phyloP scores from a whole-genome alignment of 176 grass and related monocot genomes.

The Juncus inflexus region DNA sequence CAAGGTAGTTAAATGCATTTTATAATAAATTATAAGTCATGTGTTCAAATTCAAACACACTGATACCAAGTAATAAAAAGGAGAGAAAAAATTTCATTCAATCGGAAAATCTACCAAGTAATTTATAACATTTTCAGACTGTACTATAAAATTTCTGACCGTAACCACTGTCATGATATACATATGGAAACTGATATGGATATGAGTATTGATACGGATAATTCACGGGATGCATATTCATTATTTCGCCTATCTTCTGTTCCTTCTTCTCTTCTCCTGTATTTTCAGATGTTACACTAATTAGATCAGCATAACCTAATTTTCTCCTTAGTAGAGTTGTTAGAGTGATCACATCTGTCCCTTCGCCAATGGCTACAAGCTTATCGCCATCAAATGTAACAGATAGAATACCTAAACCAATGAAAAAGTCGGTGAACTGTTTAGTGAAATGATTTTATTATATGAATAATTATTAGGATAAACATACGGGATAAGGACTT shows the following conservation, averaged over 20 bases:
- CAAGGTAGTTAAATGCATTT: no score
- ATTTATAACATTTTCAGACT: neutral
- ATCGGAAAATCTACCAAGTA: no score
- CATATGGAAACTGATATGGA: neutral
- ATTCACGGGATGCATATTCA: neutral
- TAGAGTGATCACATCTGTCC: conserved; percentile 44
- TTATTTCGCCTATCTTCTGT: neutral
- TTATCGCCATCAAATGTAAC: conserved; percentile 45
- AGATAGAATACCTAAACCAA: conserved; percentile 51
- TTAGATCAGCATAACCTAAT: conserved; percentile 52
- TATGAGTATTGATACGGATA: conserved; percentile 21
- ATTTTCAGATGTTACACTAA: conserved; percentile 39
- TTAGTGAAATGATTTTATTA: conserved; percentile 10
- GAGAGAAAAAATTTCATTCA: no score
- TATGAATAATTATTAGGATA: neutral
- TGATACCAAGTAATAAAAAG: no score
- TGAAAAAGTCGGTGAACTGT: neutral
- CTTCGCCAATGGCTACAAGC: conserved; percentile 43
- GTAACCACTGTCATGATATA: neutral
- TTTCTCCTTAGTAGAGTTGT: conserved; percentile 39
- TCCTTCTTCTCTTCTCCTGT: neutral
- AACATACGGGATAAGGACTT: neutral
- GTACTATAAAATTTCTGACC: neutral
- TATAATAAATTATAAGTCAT: no score
- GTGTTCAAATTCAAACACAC: no score